Evolutionary conservation across 768 basidiomycete genomes (phyloP).

Genomic region (Filobasidium floriforme): DNA sequence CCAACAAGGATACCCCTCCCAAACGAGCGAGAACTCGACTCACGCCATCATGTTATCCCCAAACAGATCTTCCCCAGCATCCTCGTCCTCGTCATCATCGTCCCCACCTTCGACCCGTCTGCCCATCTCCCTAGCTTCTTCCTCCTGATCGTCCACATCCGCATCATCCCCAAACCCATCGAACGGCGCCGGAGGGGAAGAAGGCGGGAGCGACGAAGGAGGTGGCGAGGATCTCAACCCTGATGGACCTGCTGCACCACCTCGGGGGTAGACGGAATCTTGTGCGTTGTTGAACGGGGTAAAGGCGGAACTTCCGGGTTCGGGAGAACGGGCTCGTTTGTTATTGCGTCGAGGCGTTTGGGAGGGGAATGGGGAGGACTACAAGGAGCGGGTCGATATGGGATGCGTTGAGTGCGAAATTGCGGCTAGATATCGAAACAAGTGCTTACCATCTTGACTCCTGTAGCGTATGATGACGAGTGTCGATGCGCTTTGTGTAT

Average conservation of each 20-base stretch:
- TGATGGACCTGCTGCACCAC: slow-evolving; percentile 29
- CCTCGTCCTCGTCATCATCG: slow-evolving; percentile 58
- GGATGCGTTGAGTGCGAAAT: neutral
- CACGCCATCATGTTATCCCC: slow-evolving; percentile 62
- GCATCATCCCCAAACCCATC: slow-evolving; percentile 77
- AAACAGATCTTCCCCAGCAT: slow-evolving; percentile 90
- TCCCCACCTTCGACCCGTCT: slow-evolving; percentile 47
- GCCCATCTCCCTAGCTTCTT: slow-evolving; percentile 38
- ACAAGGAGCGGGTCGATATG: neutral
- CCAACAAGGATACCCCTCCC: too few species aligned
- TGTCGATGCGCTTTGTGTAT: too few species aligned
- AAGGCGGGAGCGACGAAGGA: slow-evolving; percentile 71
- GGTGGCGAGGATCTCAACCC: slow-evolving; percentile 42
- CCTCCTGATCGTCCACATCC: slow-evolving; percentile 44
- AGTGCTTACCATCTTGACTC: slow-evolving; percentile 3
- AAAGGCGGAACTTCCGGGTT: slow-evolving; percentile 12
- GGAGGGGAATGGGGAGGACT: slow-evolving; percentile 7
- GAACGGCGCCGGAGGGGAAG: slow-evolving; percentile 73
- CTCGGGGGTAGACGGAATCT: neutral
- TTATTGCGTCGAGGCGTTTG: slow-evolving; percentile 21
- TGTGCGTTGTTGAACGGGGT: slow-evolving; percentile 21
- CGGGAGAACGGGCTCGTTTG: slow-evolving; percentile 36
- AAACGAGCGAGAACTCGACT: too few species aligned
- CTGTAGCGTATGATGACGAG: neutral
- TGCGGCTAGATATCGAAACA: neutral